Evolutionary conservation across 1,139 yeast species (phyloP), one percentile per base, ranked within the genome.

Genomic region (Suhomyces guaymorum): DNA sequence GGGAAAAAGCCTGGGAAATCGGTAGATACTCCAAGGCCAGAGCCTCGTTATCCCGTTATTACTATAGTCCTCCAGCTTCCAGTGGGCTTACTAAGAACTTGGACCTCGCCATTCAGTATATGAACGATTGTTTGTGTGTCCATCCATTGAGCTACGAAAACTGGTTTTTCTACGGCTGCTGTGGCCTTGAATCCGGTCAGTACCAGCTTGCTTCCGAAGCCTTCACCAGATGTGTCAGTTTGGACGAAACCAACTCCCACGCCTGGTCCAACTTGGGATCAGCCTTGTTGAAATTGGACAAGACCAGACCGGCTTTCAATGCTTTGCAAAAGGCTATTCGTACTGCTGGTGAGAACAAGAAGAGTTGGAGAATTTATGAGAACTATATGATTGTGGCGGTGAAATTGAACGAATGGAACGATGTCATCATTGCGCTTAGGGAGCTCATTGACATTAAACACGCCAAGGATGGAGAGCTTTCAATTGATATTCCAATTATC

Each of bases 191-290:
- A 52, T 61, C 80, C 9, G 73, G 66, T 8, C 81, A 84, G 48
- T 86, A 73, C 63, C 85, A 81, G 24, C 62, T 86, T 30, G 96
- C 97, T 0, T 82, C 96, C 0, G 95, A 88, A 54, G 97, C 97
- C 0, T 90, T 94, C 56, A 82, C 96, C 2, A 70, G 97, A 50
- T 89, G 97, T 63, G 92, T 89, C 17, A 71, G 96, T 0, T 59
- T 92, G 34, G 97, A 90, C 53, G 96, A 86, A 24, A 73, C 81
- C 1, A 89, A 82, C 52, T 74, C 94, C 0, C 80, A 80, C 54
- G 80, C 96, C 1, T 94, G 98, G 98, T 82, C 96, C n/a, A 94
- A 92, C 55, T 70, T 94, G 48, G 90, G 96, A 4, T 81, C 95
- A 12, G 80, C 97, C 0, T 70, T 87, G 37, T 63, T 89, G 28